Evolutionary conservation across 2,329 filamentous ascomycete species (phyloP).

Genomic region (Ophiostoma sp.): DNA sequence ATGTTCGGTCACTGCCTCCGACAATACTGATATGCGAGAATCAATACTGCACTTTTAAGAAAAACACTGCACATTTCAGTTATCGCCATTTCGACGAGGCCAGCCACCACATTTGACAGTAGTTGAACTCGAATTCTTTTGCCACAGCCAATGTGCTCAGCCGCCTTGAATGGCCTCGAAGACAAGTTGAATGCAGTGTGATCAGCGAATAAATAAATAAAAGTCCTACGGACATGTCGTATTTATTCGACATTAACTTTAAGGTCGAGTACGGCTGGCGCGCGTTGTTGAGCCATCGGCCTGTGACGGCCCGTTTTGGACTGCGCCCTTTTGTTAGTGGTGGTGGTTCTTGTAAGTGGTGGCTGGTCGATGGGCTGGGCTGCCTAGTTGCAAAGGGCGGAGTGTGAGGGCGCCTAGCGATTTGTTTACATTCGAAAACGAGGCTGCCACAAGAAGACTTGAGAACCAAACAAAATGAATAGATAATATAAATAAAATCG

Average conservation of each 20-base stretch:
- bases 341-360: neutral
- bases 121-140: neutral
- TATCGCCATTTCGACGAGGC: neutral
- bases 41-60: neutral
- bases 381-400: neutral
- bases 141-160: neutral
- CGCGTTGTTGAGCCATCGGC: neutral
- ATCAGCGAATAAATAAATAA: neutral
- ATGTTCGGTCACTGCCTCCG: neutral
- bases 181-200: neutral
- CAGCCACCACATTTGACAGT: neutral
- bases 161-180: neutral
- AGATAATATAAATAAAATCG: neutral
- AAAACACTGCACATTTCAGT: neutral
- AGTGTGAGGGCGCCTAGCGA: neutral
- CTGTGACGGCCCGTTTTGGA: constrained; percentile 6
- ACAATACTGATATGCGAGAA: neutral
- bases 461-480: too few relatives aligned
- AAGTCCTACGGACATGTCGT: neutral
- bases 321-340: neutral
- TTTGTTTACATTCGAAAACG: neutral
- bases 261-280: neutral
- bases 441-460: neutral
- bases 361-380: neutral
- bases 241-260: neutral